These are phyloP conservation scores for Phaeodactylum tricornutum DNA, from an alignment of 108 stramenopile species.

Conservation along the genomic window DNA sequence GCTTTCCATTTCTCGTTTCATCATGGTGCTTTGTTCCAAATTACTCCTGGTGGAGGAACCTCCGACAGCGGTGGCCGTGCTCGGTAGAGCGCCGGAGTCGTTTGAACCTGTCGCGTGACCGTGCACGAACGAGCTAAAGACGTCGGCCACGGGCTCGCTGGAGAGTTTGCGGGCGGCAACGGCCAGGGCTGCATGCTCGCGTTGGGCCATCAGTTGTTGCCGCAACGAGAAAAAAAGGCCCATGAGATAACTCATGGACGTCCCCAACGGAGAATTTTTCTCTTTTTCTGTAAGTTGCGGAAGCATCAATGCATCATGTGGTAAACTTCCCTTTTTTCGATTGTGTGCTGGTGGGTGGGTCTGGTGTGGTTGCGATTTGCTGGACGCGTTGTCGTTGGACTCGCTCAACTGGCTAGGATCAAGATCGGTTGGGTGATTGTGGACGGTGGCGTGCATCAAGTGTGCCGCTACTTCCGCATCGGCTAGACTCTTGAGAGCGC, in stretches of 20 bases:
- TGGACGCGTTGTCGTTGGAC: neutral
- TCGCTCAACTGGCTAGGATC: neutral
- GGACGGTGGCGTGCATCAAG: constrained; percentile 16
- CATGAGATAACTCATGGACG: constrained; percentile 72
- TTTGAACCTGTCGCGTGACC: neutral
- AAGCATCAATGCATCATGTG: constrained; percentile 31
- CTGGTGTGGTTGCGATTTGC: constrained; percentile 1
- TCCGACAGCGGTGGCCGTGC: neutral
- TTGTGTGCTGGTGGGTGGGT: neutral
- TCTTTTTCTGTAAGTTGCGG: constrained; percentile 60
- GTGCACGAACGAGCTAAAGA: constrained; percentile 9
- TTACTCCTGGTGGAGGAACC: constrained; percentile 22
- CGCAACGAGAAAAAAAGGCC: constrained; percentile 72
- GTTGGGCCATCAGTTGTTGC: constrained; percentile 53
- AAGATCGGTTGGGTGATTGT: neutral
- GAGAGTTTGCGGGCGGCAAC: neutral
- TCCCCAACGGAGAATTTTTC: constrained; percentile 59
- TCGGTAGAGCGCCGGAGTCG: neutral
- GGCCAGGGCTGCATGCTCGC: constrained; percentile 16
- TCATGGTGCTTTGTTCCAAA: constrained; percentile 58
- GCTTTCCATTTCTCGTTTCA: constrained; percentile 80
- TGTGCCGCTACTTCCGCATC: constrained; percentile 63
- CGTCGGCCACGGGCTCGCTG: constrained; percentile 11
- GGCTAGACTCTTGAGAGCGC: constrained; percentile 18
- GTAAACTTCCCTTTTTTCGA: neutral